Percentiles rank a stretch among this genome's conserved stretches.
phyloP scores from a whole-genome alignment of 2,329 filamentous ascomycete species.

The Thielaviopsis punctulata region DNA sequence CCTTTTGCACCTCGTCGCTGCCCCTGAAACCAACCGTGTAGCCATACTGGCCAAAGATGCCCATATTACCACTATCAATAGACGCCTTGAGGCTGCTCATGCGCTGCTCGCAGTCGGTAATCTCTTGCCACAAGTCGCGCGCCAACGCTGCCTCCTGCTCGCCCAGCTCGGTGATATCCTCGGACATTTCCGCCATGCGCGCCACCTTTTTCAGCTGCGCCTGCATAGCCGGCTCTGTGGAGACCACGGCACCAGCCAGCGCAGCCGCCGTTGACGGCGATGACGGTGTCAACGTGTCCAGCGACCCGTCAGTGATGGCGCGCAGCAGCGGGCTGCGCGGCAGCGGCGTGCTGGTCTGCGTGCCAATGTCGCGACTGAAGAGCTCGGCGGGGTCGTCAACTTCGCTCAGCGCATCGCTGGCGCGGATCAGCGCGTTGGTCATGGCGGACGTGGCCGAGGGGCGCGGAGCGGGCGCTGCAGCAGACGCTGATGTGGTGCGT shows the following conservation, averaged over 20 bases:
- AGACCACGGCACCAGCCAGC: constrained; percentile 1
- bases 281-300: not conserved
- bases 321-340: constrained; percentile 3
- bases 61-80: not conserved
- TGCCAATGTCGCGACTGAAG: constrained; percentile 66
- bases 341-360: constrained; percentile 44
- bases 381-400: constrained; percentile 55
- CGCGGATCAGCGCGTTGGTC: constrained; percentile 8
- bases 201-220: constrained; percentile 26
- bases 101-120: constrained; percentile 8
- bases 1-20: constrained; percentile 53
- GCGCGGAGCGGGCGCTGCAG: constrained; percentile 14
- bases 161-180: constrained; percentile 27
- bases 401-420: constrained; percentile 26
- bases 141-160: constrained; percentile 16
- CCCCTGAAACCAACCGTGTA: constrained; percentile 4
- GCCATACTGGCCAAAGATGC: constrained; percentile 4
- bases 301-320: not conserved
- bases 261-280: constrained; percentile 2
- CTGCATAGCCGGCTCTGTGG: constrained; percentile 18
- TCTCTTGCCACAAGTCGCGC: constrained; percentile 11
- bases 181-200: constrained; percentile 21
- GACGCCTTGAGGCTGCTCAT: constrained; percentile 3
- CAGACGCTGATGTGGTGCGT: constrained; percentile 16
- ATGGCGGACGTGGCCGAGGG: constrained; percentile 12